Base-by-base conservation (phyloP, 768 basidiomycete genomes). In the Collybia sordida region DNA sequence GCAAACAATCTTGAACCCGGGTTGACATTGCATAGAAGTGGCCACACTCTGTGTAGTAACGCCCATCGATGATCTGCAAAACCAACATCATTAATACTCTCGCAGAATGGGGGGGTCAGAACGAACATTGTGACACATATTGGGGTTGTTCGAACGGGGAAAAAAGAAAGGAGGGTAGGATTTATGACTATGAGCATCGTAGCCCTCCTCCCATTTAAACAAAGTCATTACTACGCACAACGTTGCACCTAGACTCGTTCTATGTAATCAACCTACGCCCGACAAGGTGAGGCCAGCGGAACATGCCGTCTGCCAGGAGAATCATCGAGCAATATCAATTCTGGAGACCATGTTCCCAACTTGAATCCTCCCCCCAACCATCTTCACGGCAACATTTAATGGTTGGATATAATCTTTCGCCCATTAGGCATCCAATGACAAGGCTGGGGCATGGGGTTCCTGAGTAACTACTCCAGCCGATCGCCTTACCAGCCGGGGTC, bases 1-100 rank as follows among this genome's bases (percentile, higher is more conserved):
- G 71, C 40, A 81, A 64, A 57, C 88, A 90, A 61, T 90, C 88
- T 59, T 86, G 80, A 42, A 77, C 65, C 48, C 74, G 78, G 17
- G 87, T 87, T 38, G 84, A 79, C 81, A 90, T 85, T 46, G 81
- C 78, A 51, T 81, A 70, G 65, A 90, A 90, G 65, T 90, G 87
- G 7, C 80, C 78, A 65, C 88, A 90, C 46, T 67, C 64, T 14
- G 82, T 80, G 69, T 88, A 80, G 66, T 74, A 87, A 56, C 86
- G 82, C 48, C 88, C 88, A 63, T 90, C 88, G 52, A 88, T 82
- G 55, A 90, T 76, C 88, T 90, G 57, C 28, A 51, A 40, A 48
- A 38, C 39, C 45, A 14, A 24, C 18, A 46, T 31, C 12, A 31
- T 11, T 11, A 41, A 15, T 36, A 14, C 36, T 23, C 15, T 21